Percentiles rank a stretch among this genome's conserved stretches.
These are phyloP conservation scores for Tulasnella sp. DNA, from an alignment of 768 basidiomycete genomes.

Conservation along the genomic window DNA sequence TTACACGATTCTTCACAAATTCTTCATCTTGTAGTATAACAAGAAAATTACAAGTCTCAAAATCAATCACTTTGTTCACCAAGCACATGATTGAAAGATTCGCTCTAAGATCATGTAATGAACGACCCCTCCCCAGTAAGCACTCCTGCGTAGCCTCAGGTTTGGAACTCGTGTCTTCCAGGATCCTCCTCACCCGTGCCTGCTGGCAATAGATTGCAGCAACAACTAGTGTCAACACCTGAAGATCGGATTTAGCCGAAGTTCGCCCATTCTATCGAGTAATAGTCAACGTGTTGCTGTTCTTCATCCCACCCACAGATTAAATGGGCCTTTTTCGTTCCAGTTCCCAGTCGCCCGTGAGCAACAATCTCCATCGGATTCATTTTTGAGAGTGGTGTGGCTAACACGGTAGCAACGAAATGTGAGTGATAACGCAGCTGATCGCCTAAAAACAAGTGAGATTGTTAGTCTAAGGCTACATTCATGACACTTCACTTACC, in stretches of 20 bases:
- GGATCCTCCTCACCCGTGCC: no score
- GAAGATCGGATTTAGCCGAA: constrained; percentile 73
- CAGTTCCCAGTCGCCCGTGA: constrained; percentile 88
- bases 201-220: no score
- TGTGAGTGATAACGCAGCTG: constrained; percentile 95
- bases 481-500: constrained; percentile 36
- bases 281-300: constrained; percentile 50
- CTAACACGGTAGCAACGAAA: constrained; percentile 73
- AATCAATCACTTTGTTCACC: no score
- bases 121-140: no score
- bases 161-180: no score
- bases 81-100: no score
- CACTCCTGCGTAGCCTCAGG: no score
- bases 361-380: constrained; percentile 91
- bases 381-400: constrained; percentile 45
- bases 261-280: constrained; percentile 82
- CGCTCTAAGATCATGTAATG: no score
- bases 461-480: background rate
- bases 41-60: no score
- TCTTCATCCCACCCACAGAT: constrained; percentile 79
- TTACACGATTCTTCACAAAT: no score
- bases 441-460: constrained; percentile 45
- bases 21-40: no score
- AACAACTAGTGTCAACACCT: no score
- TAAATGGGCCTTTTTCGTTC: constrained; percentile 91